Percentiles rank a stretch among this genome's conserved stretches.
phyloP scores from a whole-genome alignment of 169 alveolate species.

The Plasmodium malariae region DNA sequence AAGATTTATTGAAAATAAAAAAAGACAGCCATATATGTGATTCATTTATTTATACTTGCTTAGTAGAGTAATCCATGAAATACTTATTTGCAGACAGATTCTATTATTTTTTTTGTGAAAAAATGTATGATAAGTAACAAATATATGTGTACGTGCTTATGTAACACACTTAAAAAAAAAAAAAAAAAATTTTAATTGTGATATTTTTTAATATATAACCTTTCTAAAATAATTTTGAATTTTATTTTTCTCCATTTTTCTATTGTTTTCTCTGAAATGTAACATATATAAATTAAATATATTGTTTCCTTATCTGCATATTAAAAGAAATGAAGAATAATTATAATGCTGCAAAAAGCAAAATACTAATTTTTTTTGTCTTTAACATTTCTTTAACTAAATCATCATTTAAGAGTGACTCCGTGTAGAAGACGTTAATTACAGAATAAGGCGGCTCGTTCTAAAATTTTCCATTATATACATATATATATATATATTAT shows the following conservation, averaged over 20 bases:
- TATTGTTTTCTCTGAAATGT: constrained; percentile 43
- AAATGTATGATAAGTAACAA: not conserved
- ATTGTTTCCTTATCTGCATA: constrained; percentile 1
- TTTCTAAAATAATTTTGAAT: constrained; percentile 52
- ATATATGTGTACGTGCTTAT: not conserved
- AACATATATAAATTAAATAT: constrained; percentile 15
- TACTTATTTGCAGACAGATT: constrained; percentile 19
- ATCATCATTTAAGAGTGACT: constrained; percentile 39
- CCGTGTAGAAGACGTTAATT: constrained; percentile 59
- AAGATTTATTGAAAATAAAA: not conserved
- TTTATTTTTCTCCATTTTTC: constrained; percentile 45
- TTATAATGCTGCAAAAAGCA: not conserved
- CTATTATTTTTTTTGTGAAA: constrained; percentile 26
- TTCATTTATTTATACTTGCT: constrained; percentile 26
- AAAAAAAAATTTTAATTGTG: not conserved
- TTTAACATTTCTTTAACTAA: constrained; percentile 64
- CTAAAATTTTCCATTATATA: not conserved
- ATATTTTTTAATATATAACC: constrained; percentile 2
- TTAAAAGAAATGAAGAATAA: constrained; percentile 1
- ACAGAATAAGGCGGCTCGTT: constrained; percentile 67
- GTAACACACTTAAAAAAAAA: not conserved
- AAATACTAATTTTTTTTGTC: not conserved
- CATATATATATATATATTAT: too few relatives aligned
- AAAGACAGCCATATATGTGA: not conserved
- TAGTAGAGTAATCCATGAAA: constrained; percentile 62